Percentiles rank a stretch among this genome's conserved stretches.
These are phyloP conservation scores for Combretum micranthum DNA, from an alignment of 345 rosid genomes.

Conservation along the genomic window DNA sequence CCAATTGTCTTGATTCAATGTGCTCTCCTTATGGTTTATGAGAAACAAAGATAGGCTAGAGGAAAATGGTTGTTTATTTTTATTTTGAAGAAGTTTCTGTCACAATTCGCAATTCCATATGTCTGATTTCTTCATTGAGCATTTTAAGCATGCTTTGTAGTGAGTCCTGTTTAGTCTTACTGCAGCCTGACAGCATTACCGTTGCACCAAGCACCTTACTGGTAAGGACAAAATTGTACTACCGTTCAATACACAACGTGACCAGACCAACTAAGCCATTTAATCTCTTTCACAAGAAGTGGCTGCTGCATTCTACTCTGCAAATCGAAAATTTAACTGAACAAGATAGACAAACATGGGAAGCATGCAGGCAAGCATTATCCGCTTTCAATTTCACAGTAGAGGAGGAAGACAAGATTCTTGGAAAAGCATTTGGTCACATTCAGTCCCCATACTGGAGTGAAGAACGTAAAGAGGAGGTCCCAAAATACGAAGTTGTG, in stretches of 20 bases:
- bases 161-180: not conserved
- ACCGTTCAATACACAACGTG: conserved; percentile 14
- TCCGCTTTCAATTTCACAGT: conserved; percentile 47
- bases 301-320: conserved; percentile 34
- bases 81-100: too few species aligned
- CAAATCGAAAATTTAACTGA: conserved; percentile 30
- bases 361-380: conserved; percentile 66
- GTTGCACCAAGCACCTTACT: conserved; percentile 15
- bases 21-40: too few species aligned
- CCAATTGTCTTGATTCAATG: too few species aligned
- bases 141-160: conserved; percentile 4
- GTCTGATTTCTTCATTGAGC: not conserved
- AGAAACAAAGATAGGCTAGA: too few species aligned
- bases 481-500: conserved; percentile 47
- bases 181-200: conserved; percentile 42
- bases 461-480: conserved; percentile 63
- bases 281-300: conserved; percentile 26
- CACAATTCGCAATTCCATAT: not conserved
- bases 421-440: conserved; percentile 80
- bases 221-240: conserved; percentile 16
- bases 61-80: too few species aligned
- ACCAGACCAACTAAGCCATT: conserved; percentile 13
- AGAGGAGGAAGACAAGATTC: conserved; percentile 82
- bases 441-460: conserved; percentile 87
- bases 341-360: conserved; percentile 63